Base-by-base conservation (phyloP, 2,329 filamentous ascomycete species). In the Botrytis byssoidea region DNA sequence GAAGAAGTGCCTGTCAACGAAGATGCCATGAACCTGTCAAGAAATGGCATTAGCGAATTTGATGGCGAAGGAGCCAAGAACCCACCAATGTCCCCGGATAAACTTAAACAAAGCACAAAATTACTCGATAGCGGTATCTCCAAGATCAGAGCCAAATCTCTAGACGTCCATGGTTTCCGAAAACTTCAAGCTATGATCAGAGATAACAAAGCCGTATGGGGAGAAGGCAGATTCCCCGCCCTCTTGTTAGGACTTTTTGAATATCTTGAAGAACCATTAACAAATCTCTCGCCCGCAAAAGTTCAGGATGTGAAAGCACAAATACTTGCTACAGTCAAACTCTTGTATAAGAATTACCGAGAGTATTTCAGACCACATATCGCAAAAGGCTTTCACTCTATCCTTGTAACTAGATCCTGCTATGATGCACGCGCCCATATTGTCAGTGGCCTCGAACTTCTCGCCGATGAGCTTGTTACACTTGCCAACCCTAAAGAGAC, bases 131-230 rank as follows among this genome's bases (percentile, higher is more conserved):
- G 92, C 78, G 93, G 91, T 68, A 92, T 95, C 77, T 85, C 89
- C 70, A 92, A 92, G 76, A 91, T 95, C 77, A 90, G 90, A 77
- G 86, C 88, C 44, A 89, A 89, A 78, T 89, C 89, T 1, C 87
- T 95, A n/a, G 93, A 95, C 79, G 92, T 93, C 5, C 92, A 94
- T 79, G 92, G 92, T 73, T 94, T 95, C 85, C 89, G 92, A 71
- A 92, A 93, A 79, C 85, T 95, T 67, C 92, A 95, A 81, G 90
- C 90, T 57, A 87, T 94, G 76, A 87, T 94, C 74, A 90, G 91
- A 76, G 90, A 92, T 74, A 88, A 86, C 79, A 87, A 87, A 78
- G 86, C 89, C 22, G 85, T 89, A 32, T 89, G 92, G 79, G 86
- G 87, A 1, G 88, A 91, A 74, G 89, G 91, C 20, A 91, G 89